Conservation (phyloP, 1,284 basidiomycete species). For the Cryptococcus sp. region DNA sequence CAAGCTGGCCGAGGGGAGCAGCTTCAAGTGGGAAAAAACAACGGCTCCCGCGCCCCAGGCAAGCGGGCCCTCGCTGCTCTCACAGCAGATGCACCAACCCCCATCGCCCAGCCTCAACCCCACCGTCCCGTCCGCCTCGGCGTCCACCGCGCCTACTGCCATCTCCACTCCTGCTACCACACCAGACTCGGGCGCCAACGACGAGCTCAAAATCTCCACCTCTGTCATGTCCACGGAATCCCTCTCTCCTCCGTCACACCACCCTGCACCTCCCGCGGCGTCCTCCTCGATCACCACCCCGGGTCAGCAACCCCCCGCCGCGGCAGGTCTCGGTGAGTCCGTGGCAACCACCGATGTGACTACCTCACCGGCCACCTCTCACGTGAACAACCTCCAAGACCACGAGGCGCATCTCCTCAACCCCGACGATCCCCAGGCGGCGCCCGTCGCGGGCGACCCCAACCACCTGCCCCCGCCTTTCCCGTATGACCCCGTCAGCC, state of each 20-base stretch:
- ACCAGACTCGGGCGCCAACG: constrained; percentile 43
- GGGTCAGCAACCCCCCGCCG: not conserved
- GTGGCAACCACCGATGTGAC: constrained; percentile 12
- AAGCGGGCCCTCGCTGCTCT: constrained; percentile 71
- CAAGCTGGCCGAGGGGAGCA: constrained; percentile 53
- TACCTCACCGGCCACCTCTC: constrained; percentile 29
- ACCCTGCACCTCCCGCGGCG: not conserved
- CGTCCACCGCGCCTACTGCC: constrained; percentile 39
- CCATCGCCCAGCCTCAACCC: constrained; percentile 19
- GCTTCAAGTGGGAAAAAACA: constrained; percentile 59
- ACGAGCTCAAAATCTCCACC: constrained; percentile 50
- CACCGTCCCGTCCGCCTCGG: constrained; percentile 11
- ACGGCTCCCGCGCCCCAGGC: constrained; percentile 43
- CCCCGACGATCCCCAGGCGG: constrained; percentile 30
- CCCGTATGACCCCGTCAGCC: constrained; percentile 56
- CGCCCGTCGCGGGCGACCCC: constrained; percentile 57
- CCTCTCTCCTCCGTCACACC: constrained; percentile 20
- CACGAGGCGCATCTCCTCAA: constrained; percentile 34
- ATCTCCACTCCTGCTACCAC: constrained; percentile 46
- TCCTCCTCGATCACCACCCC: too few relatives aligned
- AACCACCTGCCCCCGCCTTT: constrained; percentile 56
- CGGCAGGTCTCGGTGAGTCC: constrained; percentile 6
- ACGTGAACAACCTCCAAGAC: constrained; percentile 41
- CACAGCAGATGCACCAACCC: constrained; percentile 64
- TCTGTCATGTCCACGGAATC: constrained; percentile 39